Base-by-base conservation (phyloP, 176 grass and related monocot genomes). In the Luzula sylvatica region DNA sequence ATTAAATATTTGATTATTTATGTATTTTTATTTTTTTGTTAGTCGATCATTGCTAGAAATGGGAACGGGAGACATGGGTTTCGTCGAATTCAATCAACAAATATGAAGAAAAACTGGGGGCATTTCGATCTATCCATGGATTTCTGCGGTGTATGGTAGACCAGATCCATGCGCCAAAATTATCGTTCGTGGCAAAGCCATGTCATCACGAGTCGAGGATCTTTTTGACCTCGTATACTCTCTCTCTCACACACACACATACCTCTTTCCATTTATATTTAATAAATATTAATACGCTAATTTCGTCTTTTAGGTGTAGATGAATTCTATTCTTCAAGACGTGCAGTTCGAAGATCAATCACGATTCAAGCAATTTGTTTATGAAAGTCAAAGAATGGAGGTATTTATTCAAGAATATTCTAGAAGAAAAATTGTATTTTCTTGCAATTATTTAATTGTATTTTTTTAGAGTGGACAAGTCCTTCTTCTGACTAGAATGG, bases 1-100 rank as follows among this genome's bases (percentile, higher is more conserved):
- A 30, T 40, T 8, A 40, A 42, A n/a, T n/a, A 20, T 55, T 52
- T 74, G 17, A 73, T 58, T 60, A 74, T 73, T 65, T 39, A 22
- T 28, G 46, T 39, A 50, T 19, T 23, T 15, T 82, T 35, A 64
- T 13, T 83, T 42, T 30, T n/a, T n/a, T n/a, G n/a, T n/a, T 75
- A 98, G 92, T 74, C 92, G 90, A 72, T 90, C 92, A 30, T 80
- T 98, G 67, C 78, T 98, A 43, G 92, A 98, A 74, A 98, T 98
- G 92, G 92, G 92, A 30, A 98, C 85, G 50, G 86, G 90, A 98
- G 85, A 98, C 71, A 98, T 98, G 92, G 92, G 86, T 67, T 98
- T 98, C 17, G 92, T 98, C 58, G 81, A 87, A 69, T 78, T 98
- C 66, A 98, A 98, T 76, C 92, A 98, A 51, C 70, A 90, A 55